Percentiles rank a stretch among this genome's conserved stretches.
These are phyloP conservation scores for Ascochyta koolunga DNA, from an alignment of 2,329 filamentous ascomycete species.

Conservation along the genomic window DNA sequence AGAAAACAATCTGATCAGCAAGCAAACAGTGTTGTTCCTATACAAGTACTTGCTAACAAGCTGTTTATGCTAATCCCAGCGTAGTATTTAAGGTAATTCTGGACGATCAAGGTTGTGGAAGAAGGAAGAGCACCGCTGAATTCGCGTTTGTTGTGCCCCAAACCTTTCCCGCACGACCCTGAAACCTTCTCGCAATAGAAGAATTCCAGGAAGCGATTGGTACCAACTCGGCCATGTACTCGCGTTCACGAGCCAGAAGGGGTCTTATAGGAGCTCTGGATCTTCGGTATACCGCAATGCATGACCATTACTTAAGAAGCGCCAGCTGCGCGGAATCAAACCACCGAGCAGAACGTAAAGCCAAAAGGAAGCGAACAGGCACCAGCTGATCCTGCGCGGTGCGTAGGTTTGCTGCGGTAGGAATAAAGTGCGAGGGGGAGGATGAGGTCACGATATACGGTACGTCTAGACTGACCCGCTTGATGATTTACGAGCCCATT, in stretches of 20 bases:
- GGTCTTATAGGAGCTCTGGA: constrained; percentile 44
- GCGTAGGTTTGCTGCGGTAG: too few relatives aligned
- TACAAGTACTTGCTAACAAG: not conserved
- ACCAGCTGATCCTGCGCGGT: too few relatives aligned
- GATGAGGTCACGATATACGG: too few relatives aligned
- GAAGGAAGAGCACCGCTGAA: not conserved
- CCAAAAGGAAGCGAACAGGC: constrained; percentile 11
- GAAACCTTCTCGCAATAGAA: constrained; percentile 26
- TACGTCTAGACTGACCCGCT: too few relatives aligned
- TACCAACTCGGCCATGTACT: constrained; percentile 47
- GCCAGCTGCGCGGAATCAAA: constrained; percentile 57
- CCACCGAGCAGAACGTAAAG: not conserved
- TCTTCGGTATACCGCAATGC: constrained; percentile 38
- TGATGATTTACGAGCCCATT: too few relatives aligned
- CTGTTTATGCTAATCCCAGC: not conserved
- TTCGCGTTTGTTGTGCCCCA: not conserved
- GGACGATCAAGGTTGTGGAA: not conserved
- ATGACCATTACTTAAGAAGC: constrained; percentile 56
- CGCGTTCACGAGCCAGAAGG: constrained; percentile 59
- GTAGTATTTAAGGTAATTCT: not conserved
- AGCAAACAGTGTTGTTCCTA: not conserved
- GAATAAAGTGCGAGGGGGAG: too few relatives aligned
- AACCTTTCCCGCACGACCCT: too few relatives aligned
- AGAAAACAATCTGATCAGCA: not conserved
- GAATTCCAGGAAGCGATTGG: constrained; percentile 51